phyloP scores from a whole-genome alignment of 1,139 yeast species.

The Zygoascus sp. region DNA sequence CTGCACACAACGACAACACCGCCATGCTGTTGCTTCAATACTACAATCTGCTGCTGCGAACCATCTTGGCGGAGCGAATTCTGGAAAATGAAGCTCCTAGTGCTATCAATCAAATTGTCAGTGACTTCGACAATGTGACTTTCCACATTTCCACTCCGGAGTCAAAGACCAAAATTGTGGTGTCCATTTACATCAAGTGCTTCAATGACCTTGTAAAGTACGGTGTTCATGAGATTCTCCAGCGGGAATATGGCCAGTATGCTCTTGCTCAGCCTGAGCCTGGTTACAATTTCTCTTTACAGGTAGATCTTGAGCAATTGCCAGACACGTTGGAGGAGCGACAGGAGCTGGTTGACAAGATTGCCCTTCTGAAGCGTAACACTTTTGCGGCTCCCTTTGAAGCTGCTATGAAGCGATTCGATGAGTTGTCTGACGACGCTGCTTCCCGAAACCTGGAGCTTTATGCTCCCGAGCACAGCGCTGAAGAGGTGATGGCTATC shows the following conservation, averaged over 20 bases:
- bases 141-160: conserved; percentile 86
- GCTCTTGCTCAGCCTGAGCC: conserved; percentile 50
- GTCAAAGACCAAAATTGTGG: conserved; percentile 55
- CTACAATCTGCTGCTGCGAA: conserved; percentile 41
- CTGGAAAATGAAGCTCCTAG: conserved; percentile 44
- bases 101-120: conserved; percentile 80
- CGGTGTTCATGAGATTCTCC: conserved; percentile 46
- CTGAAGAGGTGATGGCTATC: conserved; percentile 63
- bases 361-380: conserved; percentile 76
- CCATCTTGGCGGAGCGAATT: conserved; percentile 40
- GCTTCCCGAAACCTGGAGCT: conserved; percentile 51
- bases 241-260: conserved; percentile 42
- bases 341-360: conserved; percentile 51
- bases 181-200: conserved; percentile 72
- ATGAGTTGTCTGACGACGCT: conserved; percentile 48
- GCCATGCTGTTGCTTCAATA: conserved; percentile 41
- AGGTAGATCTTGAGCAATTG: conserved; percentile 54
- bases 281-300: conserved; percentile 78
- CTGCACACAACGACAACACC: not conserved
- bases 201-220: conserved; percentile 67
- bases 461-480: conserved; percentile 47
- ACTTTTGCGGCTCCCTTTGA: conserved; percentile 93
- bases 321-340: conserved; percentile 43
- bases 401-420: conserved; percentile 75
- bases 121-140: conserved; percentile 94